Evolutionary conservation across 1,284 basidiomycete species (phyloP), one percentile per base, ranked within the genome.

Genomic region (Austroboletus niveus): DNA sequence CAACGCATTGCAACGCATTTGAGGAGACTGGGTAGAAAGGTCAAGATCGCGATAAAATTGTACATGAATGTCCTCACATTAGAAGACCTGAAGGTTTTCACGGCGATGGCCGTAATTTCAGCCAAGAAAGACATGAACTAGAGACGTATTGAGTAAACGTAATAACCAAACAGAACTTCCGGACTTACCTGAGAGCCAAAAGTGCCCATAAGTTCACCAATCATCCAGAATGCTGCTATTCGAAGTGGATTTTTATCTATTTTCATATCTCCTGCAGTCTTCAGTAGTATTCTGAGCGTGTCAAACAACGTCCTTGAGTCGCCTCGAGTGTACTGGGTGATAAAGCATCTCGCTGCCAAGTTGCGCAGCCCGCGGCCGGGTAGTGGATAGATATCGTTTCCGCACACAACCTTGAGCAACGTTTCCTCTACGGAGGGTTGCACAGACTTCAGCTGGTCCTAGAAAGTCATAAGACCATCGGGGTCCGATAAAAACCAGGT

Each of bases 41-140:
- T 58, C 45, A 48, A 54, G 49, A 22, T 36, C 4, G 45, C 48
- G 10, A 27, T 9, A 12, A 43, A 45, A 51, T 9, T 9, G 12
- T 20, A 24, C 14, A 44, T 27, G 47, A 1, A 0, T 29, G 29
- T 17, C 61, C 83, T 55, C 57, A 92, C 92, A 58, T 74, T 78
- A 36, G 89, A 92, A 12, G 84, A 82, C 55, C 82, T 85, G 55
- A 82, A 77, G 0, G 84, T 81, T 68, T 85, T 90, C 45, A 90
- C 67, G 0, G 84, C 76, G 0, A 83, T 74, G 1, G 78, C 73
- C 17, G 82, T 75, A 35, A 95, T 89, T 65, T 98, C 95, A 42
- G 87, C 80, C 83, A 94, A 89, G 60, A 94, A 87, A 1, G 93
- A 96, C 94, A 97, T 98, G 68, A 94, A 87, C 88, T 97, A 29